Conservation (phyloP, 1,139 yeast genomes). For the Geotrichum citri-aurantii region DNA sequence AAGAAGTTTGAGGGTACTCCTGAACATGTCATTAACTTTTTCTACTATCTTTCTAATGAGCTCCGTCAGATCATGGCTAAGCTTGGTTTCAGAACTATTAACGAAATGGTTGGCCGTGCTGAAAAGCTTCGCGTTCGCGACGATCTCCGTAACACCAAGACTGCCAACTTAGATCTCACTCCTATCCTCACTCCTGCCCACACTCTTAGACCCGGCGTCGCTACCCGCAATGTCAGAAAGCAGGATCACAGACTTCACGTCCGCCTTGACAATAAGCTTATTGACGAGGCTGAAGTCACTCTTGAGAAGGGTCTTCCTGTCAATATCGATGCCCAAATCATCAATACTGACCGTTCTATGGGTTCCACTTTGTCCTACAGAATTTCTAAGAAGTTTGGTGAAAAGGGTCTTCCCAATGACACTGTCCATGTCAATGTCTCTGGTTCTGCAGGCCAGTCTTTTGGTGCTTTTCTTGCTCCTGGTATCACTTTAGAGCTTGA, state of each 20-base stretch:
- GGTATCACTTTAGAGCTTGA: constrained; percentile 93
- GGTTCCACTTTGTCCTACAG: constrained; percentile 94
- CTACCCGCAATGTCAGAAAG: constrained; percentile 85
- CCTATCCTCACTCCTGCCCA: constrained; percentile 97
- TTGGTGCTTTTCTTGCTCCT: constrained; percentile 95
- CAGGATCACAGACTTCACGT: constrained; percentile 93
- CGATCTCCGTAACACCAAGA: constrained; percentile 80
- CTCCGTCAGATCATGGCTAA: constrained; percentile 89
- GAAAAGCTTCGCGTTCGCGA: constrained; percentile 84
- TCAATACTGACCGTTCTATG: constrained; percentile 92
- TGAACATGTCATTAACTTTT: constrained; percentile 96
- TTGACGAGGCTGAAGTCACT: constrained; percentile 92
- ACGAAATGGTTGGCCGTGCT: constrained; percentile 97
- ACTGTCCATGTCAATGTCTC: constrained; percentile 86
- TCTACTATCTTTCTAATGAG: constrained; percentile 90
- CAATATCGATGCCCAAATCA: constrained; percentile 84
- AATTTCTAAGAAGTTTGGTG: constrained; percentile 90
- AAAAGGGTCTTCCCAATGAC: constrained; percentile 88
- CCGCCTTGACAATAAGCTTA: constrained; percentile 88
- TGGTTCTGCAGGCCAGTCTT: constrained; percentile 98
- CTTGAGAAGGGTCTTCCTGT: constrained; percentile 93
- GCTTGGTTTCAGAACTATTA: constrained; percentile 90
- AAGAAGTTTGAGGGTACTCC: constrained; percentile 94
- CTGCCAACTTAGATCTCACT: constrained; percentile 82
- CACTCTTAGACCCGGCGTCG: constrained; percentile 95